Percentiles rank a stretch among this genome's conserved stretches.
These are phyloP conservation scores for Fusarium aywerte DNA, from an alignment of 2,329 filamentous ascomycete species.

Conservation along the genomic window DNA sequence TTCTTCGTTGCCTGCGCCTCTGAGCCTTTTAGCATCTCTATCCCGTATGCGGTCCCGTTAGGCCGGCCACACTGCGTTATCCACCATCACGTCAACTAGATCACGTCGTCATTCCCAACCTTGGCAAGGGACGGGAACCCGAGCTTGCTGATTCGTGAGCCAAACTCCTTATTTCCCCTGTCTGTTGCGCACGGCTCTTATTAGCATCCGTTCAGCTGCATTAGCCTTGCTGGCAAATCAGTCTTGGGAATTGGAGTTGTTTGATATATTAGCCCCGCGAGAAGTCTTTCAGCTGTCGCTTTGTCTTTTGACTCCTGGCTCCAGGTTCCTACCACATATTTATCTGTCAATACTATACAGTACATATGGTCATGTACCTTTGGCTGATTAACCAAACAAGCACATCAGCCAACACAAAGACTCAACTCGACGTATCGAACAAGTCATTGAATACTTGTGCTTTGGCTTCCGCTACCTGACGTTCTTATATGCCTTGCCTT, in stretches of 20 bases:
- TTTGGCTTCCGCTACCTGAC: background rate
- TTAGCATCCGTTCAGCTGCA: constrained; percentile 34
- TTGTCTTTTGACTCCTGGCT: background rate
- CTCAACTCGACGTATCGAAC: constrained; percentile 4
- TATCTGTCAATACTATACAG: background rate
- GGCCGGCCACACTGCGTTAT: constrained; percentile 25
- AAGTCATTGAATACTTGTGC: background rate
- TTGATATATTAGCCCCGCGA: constrained; percentile 14
- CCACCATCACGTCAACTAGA: constrained; percentile 45
- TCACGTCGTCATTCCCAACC: constrained; percentile 39
- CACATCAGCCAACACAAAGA: constrained; percentile 14
- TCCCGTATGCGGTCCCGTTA: constrained; percentile 1
- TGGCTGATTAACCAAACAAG: constrained; percentile 14
- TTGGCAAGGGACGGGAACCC: constrained; percentile 34
- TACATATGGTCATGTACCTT: constrained; percentile 6
- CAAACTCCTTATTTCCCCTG: constrained; percentile 28
- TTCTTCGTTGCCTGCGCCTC: constrained; percentile 8
- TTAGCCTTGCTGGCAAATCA: constrained; percentile 20
- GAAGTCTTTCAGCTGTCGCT: background rate
- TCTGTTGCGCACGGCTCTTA: constrained; percentile 32
- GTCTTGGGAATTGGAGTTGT: constrained; percentile 2
- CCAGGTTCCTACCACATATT: background rate
- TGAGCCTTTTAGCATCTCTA: background rate
- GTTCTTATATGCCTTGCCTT: constrained; percentile 1
- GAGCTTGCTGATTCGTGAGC: constrained; percentile 36